A percentile compares a stretch with the other conserved stretches of the same genome.
phyloP scores from a whole-genome alignment of 2,329 filamentous ascomycete species.

The Akanthomyces lecanii region DNA sequence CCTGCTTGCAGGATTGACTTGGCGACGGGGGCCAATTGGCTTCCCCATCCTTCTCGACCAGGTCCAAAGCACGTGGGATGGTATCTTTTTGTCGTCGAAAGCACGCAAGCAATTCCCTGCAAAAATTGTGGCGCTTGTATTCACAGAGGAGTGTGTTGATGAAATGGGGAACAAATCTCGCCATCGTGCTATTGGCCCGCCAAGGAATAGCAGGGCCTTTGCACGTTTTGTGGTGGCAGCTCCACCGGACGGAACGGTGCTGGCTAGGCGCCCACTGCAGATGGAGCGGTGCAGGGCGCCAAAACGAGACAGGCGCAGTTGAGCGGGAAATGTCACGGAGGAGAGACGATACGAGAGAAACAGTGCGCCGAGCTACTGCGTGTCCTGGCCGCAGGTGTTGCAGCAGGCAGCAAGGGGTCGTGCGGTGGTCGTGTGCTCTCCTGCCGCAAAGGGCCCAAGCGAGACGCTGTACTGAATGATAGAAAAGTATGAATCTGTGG shows the following conservation, averaged over 20 bases:
- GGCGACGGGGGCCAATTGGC: not conserved
- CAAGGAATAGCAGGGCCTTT: not conserved
- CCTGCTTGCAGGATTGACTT: no score
- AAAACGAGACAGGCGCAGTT: not conserved
- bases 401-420: not conserved
- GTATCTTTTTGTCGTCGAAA: not conserved
- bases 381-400: not conserved
- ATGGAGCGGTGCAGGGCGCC: not conserved
- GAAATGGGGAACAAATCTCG: not conserved
- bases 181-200: not conserved
- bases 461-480: not conserved
- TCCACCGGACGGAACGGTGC: not conserved
- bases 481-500: not conserved
- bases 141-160: not conserved
- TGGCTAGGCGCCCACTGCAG: not conserved
- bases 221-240: not conserved
- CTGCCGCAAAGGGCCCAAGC: not conserved
- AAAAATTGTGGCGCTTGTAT: not conserved
- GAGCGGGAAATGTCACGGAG: no score
- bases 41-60: no score
- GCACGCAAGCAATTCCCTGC: not conserved
- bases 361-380: not conserved
- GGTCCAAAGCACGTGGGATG: no score
- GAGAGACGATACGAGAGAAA: not conserved
- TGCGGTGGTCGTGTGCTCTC: constrained; percentile 8